Base-by-base conservation (phyloP, 768 basidiomycete species). In the Trichaptum fuscoviolaceum region DNA sequence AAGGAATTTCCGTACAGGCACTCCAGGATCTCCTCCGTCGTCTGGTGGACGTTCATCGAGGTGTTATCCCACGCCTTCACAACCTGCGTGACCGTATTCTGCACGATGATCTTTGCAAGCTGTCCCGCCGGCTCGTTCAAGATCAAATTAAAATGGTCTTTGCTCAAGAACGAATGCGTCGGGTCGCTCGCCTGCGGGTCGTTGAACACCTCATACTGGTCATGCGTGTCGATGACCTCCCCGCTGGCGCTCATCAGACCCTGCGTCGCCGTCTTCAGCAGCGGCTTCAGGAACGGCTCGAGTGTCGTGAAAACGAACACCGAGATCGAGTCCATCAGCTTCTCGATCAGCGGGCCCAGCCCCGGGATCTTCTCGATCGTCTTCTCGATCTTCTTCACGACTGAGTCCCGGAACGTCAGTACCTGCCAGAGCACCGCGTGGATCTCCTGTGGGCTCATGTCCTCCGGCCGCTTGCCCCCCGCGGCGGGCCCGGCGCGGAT, bases 401-500 rank as follows among this genome's bases (percentile, higher is more conserved):
- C 86, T 85, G 87, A 86, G 77, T 96, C 95, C 63, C 93, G 82
- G 78, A 96, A 96, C 27, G 81, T 87, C 73, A 98, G 75, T 7
- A 96, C 86, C 77, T 93, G 86, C 93, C 94, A 96, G 24, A 96
- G 77, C 2, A 88, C 86, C 1, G 84, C 78, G 74, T 95, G 93
- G 63, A 96, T 70, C 75, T 98, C 93, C 76, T 96, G 92, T 3
- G 95, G 94, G 63, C 78, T 87, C 93, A 98, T 92, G 20, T 91
- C 85, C 68, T 88, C 86, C 0, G 95, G 91, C 17, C 81, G 78
- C 75, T 87, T 90, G 5, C 89, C 90, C 0, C 86, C 87, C n/a
- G 81, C 78, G 61, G 73, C 70, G 0, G 85, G 81, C 0, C 83
- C 84, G 0, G 85, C 84, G 17, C 90, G 77, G 63, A 91, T 89